Conservation (phyloP, 108 stramenopile species). For the Cyclotella choctawhatcheeana region DNA sequence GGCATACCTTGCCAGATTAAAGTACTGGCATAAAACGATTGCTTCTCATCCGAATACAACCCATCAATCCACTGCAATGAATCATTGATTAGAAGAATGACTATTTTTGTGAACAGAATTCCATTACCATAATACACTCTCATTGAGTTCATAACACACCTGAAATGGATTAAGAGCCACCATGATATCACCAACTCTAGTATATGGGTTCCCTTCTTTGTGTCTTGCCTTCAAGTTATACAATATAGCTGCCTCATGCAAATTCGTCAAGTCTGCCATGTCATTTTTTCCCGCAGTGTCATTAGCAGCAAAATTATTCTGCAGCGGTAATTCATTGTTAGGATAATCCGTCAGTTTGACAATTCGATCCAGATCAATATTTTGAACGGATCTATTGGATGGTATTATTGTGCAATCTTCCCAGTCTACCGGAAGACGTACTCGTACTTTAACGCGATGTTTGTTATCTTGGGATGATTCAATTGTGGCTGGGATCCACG, state of each 20-base stretch:
- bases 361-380: conserved; percentile 47
- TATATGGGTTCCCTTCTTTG: conserved; percentile 73
- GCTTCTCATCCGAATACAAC: conserved; percentile 66
- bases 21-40: conserved; percentile 64
- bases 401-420: conserved; percentile 52
- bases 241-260: conserved; percentile 97
- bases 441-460: conserved; percentile 52
- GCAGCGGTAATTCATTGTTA: conserved; percentile 60
- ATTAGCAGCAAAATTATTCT: conserved; percentile 44
- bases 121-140: too few relatives aligned
- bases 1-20: conserved; percentile 67
- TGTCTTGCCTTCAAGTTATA: conserved; percentile 88
- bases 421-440: conserved; percentile 61
- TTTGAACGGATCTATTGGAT: background rate
- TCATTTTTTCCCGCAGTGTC: conserved; percentile 59
- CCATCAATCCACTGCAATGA: conserved; percentile 76
- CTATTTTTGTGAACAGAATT: too few relatives aligned
- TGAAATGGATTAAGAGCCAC: conserved; percentile 93
- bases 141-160: too few relatives aligned
- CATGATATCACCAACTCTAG: conserved; percentile 90
- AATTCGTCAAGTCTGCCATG: conserved; percentile 87
- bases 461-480: conserved; percentile 35
- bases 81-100: background rate
- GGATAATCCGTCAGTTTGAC: conserved; percentile 64
- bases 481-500: conserved; percentile 80